Conservation (phyloP, 2,329 filamentous ascomycete species). For the Colletotrichum euphorbiae region DNA sequence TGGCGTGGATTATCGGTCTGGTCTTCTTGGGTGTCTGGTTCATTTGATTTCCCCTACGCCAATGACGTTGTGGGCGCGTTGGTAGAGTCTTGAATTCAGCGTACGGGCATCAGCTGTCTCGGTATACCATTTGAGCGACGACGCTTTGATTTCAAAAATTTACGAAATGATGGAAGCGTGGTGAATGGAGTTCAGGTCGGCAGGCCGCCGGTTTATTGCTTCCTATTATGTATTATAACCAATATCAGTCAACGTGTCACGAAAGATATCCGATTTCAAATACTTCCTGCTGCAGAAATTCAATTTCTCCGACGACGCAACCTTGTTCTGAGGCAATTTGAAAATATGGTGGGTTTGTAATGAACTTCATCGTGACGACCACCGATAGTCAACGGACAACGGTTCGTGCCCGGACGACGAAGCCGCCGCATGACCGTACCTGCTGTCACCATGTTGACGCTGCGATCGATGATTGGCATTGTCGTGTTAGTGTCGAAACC, state of each 20-base stretch:
- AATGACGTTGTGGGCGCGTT: background rate
- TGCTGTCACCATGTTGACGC: too few relatives aligned
- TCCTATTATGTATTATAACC: background rate
- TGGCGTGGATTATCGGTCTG: background rate
- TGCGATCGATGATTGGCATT: background rate
- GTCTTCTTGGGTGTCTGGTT: conserved; percentile 21
- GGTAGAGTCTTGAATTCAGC: background rate
- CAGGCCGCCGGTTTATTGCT: background rate
- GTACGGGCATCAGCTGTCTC: background rate
- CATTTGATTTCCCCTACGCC: conserved; percentile 3
- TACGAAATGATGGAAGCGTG: background rate
- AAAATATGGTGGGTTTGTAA: background rate
- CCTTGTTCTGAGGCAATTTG: background rate
- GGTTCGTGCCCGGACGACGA: too few relatives aligned
- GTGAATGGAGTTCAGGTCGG: conserved; percentile 7
- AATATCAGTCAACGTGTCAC: background rate
- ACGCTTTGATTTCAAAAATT: background rate
- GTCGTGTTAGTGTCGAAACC: background rate
- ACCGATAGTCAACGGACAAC: too few relatives aligned
- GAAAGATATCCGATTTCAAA: too few relatives aligned
- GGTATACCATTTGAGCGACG: background rate
- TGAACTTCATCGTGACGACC: background rate
- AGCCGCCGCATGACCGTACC: too few relatives aligned
- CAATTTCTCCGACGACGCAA: background rate
- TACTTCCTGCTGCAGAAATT: too few relatives aligned